Evolutionary conservation across 1,284 basidiomycete genomes (phyloP), one percentile per base, ranked within the genome.

Genomic region (Pyrrhoderma lamaoense): DNA sequence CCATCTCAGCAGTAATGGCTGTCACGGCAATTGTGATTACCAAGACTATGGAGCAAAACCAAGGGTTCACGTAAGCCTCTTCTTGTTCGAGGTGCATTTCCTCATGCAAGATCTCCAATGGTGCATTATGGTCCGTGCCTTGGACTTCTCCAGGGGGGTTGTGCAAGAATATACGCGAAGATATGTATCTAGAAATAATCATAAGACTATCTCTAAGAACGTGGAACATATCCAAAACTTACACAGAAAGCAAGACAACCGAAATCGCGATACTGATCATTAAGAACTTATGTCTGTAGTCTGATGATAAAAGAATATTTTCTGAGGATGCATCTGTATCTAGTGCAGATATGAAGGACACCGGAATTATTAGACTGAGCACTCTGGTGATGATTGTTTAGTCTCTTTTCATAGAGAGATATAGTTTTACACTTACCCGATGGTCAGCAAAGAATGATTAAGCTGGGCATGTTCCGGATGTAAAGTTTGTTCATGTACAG

Each of bases 1-100:
- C 80, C 70, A 75, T 84, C 72, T 84, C 81, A 22, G 79, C 82
- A 1, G 82, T 85, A 23, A 71, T 69, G 31, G 75, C 79, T 76
- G 82, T 79, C 37, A 85, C 62, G 16, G 63, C 77, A 39, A 85
- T 74, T 25, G 74, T 74, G 36, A 79, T 38, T 2, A 66, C 43
- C 1, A 86, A 69, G 54, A 82, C 65, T 11, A 64, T 59, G 14
- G 83, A 65, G 57, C 78, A 79, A 2, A 79, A 73, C 66, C 72
- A 82, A 55, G 77, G 77, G 57, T 76, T 81, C 25, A 80, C 70
- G 56, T 77, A 69, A 0, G 83, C 82, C 14, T 77, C 72, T 35
- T 64, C 65, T 11, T 65, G 53, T 18, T 64, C 63, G 3, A 78
- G 63, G 2, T 72, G 59, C 9, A 61, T 57, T 50, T 77, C 75